Evolutionary conservation across 805 yeast species (phyloP), one percentile per base, ranked within the genome.

Genomic region (Cyberlindnera xishuangbannaensis): DNA sequence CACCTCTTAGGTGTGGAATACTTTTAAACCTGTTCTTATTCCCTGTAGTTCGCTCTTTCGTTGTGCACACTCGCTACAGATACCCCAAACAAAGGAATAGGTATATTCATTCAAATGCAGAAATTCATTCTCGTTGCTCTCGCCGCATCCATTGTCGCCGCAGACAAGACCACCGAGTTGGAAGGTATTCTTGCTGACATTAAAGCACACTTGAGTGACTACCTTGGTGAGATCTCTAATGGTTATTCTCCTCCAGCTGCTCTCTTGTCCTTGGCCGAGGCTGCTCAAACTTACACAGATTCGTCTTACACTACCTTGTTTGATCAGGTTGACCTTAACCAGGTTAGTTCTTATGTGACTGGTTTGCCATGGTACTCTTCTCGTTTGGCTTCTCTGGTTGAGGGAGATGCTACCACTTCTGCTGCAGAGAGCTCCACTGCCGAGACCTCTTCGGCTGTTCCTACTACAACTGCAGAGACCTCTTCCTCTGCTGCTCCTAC

Each of bases 351-450:
- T 13, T 49, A 51, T 24, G 45, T 57, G 19, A 46, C 58, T 17
- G 52, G 49, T 21, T 47, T 59, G 30, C 60, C 62, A 42, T 59
- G 63, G 63, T 59, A 43, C 39, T 45, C 48, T 9, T 36, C 45
- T 20, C 43, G 51, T 41, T 26, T 47, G 19, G 36, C 31, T n/a
- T 31, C 46, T 5, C 30, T 23, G 7, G 15, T 44, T 27, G 44
- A 37, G 26, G 48, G 39, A 25, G 48, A 25, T 17, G 34, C 39
- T 15, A 23, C 38, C 13, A 28, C 29, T 17, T 15, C 27, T 4
- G 14, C 39, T 14, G 30, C 15, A 7, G 28, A 32, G 24, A 30
- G 32, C 27, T 32, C 47, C 26, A 31, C 36, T 12, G 29, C 41
- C 20, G 31, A 13, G 12, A 27, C 43, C 12, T 30, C 39, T 15